These are phyloP conservation scores for Daldinia childiae DNA, from an alignment of 495 filamentous ascomycete species.

Conservation along the genomic window DNA sequence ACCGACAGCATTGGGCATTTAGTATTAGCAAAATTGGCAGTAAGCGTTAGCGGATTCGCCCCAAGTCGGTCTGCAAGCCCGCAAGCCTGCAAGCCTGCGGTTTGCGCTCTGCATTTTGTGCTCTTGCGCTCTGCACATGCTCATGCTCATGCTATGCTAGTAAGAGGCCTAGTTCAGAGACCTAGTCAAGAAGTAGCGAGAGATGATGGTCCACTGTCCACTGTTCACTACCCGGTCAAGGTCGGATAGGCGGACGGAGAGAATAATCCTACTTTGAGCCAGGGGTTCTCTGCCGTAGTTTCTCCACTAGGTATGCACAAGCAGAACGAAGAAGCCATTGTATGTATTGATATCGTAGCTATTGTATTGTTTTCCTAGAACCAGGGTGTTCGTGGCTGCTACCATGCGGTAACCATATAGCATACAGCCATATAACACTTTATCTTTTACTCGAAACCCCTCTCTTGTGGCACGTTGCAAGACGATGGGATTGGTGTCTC, in stretches of 20 bases:
- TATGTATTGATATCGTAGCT: background rate
- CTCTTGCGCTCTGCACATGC: slow-evolving; percentile 33
- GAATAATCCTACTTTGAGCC: slow-evolving; percentile 27
- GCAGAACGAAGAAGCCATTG: slow-evolving; percentile 11
- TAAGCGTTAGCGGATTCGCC: slow-evolving; percentile 32
- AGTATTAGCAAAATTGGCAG: slow-evolving; percentile 9
- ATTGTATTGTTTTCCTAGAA: background rate
- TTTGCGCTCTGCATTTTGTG: slow-evolving; percentile 13
- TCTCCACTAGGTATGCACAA: slow-evolving; percentile 38
- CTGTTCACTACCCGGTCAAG: slow-evolving; percentile 32
- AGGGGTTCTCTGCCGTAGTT: slow-evolving; percentile 32
- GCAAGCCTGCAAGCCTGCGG: slow-evolving; percentile 13
- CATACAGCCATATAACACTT: background rate
- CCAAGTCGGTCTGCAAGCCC: slow-evolving; percentile 32
- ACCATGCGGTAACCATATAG: slow-evolving; percentile 30
- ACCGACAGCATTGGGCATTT: slow-evolving; percentile 27
- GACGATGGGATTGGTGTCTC: slow-evolving; percentile 38
- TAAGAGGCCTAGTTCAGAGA: slow-evolving; percentile 12
- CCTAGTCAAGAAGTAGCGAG: slow-evolving; percentile 8
- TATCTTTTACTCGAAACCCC: slow-evolving; percentile 25
- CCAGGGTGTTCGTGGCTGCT: slow-evolving; percentile 24
- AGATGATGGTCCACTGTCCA: slow-evolving; percentile 2
- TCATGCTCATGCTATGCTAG: slow-evolving; percentile 19
- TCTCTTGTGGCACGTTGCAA: slow-evolving; percentile 43
- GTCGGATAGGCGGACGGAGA: slow-evolving; percentile 37